Evolutionary conservation across 75 land plant species (phyloP).

Genomic region (Azolla pinnata): DNA sequence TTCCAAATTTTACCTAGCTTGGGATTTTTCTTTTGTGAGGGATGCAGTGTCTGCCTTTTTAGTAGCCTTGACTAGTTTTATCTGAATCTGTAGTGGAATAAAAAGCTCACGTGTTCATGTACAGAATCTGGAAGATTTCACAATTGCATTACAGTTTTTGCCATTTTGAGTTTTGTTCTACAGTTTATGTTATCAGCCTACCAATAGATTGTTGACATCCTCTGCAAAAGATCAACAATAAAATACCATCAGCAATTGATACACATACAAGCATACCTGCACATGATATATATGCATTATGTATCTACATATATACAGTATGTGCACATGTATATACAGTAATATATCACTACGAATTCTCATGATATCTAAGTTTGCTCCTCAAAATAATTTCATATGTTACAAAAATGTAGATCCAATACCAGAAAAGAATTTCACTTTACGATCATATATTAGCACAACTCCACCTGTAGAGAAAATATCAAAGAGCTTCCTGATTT

Average conservation of each 20-base stretch:
- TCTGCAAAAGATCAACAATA: slow-evolving; percentile 30
- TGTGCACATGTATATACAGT: too few species aligned
- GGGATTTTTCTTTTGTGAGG: slow-evolving; percentile 49
- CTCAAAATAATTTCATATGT: too few species aligned
- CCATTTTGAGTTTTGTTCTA: not conserved
- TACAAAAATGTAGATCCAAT: too few species aligned
- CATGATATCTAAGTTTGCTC: too few species aligned
- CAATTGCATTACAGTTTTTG: too few species aligned
- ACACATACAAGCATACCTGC: too few species aligned
- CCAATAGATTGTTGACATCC: slow-evolving; percentile 63
- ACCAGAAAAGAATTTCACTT: slow-evolving; percentile 80
- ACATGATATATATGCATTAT: too few species aligned
- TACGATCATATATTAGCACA: slow-evolving; percentile 61
- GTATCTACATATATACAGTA: too few species aligned
- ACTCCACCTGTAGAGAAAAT: slow-evolving; percentile 71
- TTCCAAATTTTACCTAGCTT: slow-evolving; percentile 49
- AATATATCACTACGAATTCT: too few species aligned
- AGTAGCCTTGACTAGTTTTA: slow-evolving; percentile 27
- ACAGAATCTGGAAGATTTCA: not conserved
- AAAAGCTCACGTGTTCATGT: not conserved
- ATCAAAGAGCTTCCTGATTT: too few species aligned
- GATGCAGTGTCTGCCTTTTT: slow-evolving; percentile 30
- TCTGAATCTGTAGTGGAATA: slow-evolving; percentile 40
- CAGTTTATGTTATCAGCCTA: slow-evolving; percentile 12
- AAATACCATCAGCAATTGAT: too few species aligned